phyloP scores from a whole-genome alignment of 768 basidiomycete species.

The Phlegmacium glaucopus region DNA sequence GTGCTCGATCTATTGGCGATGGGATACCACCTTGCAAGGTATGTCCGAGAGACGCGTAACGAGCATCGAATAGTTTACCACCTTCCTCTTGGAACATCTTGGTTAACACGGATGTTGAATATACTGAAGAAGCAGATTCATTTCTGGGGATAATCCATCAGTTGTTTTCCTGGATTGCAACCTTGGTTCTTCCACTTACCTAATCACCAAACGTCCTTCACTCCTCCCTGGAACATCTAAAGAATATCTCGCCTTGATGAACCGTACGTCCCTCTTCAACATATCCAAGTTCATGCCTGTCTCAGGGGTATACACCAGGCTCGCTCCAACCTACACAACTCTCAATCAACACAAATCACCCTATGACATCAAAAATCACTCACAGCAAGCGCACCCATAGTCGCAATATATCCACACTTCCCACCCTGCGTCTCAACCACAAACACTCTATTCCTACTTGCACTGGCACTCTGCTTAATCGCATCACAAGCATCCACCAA shows the following conservation, averaged over 20 bases:
- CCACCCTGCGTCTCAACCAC: conserved; percentile 99
- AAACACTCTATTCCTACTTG: conserved; percentile 94
- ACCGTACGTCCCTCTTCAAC: conserved; percentile 81
- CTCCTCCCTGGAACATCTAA: conserved; percentile 86
- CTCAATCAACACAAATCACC: neutral
- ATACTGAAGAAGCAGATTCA: conserved; percentile 83
- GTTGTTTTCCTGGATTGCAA: neutral
- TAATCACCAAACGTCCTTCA: conserved; percentile 91
- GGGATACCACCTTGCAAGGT: conserved; percentile 96
- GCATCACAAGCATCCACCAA: conserved; percentile 97
- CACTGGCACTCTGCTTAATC: conserved; percentile 97
- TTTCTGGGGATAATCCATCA: conserved; percentile 46
- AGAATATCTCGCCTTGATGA: conserved; percentile 79
- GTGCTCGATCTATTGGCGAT: conserved; percentile 90
- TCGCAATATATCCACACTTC: conserved; percentile 92
- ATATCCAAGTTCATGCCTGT: conserved; percentile 80
- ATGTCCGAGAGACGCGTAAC: conserved; percentile 94
- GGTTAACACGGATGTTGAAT: conserved; percentile 88
- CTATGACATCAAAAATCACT: conserved; percentile 27
- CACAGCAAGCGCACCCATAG: conserved; percentile 94
- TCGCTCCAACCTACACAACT: conserved; percentile 75
- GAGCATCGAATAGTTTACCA: conserved; percentile 86
- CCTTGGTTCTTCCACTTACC: conserved; percentile 44
- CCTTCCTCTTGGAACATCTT: conserved; percentile 97
- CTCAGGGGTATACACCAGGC: conserved; percentile 93